Percentiles rank a stretch among this genome's conserved stretches.
Conservation (phyloP, 23 red algal genomes). For the Chondrus crispus region DNA sequence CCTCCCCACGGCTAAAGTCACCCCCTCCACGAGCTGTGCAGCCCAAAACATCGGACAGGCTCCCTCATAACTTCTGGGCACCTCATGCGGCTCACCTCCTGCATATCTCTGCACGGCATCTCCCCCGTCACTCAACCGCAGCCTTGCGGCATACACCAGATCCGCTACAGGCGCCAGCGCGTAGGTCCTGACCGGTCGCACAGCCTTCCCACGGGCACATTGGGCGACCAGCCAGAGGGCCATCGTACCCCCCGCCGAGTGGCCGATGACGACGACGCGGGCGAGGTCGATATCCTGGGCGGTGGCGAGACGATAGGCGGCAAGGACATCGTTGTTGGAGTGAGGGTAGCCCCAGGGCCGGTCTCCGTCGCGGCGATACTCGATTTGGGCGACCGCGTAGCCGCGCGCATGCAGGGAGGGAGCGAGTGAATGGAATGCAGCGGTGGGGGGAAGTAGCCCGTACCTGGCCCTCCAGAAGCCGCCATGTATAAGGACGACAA, state of each 20-base stretch:
- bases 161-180: constrained; percentile 55
- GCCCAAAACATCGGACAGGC: constrained; percentile 22
- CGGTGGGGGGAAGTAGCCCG: constrained; percentile 19
- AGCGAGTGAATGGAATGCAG: constrained; percentile 22
- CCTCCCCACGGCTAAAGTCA: no score
- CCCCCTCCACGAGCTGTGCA: no score
- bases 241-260: constrained; percentile 31
- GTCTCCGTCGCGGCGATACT: constrained; percentile 55
- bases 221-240: constrained; percentile 32
- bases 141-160: background rate
- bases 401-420: constrained; percentile 1
- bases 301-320: background rate
- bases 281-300: background rate
- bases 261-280: constrained; percentile 15
- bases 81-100: background rate
- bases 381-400: constrained; percentile 30
- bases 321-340: constrained; percentile 47
- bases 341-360: constrained; percentile 18
- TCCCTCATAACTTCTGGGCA: background rate
- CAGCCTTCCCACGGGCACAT: no score
- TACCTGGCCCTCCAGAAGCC: constrained; percentile 53
- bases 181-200: background rate
- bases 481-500: constrained; percentile 43
- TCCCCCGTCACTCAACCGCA: constrained; percentile 43
- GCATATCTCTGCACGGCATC: constrained; percentile 51